These are phyloP conservation scores for Dissophora globulifera DNA, from an alignment of 192 early-diverging fungal genomes.

Conservation along the genomic window DNA sequence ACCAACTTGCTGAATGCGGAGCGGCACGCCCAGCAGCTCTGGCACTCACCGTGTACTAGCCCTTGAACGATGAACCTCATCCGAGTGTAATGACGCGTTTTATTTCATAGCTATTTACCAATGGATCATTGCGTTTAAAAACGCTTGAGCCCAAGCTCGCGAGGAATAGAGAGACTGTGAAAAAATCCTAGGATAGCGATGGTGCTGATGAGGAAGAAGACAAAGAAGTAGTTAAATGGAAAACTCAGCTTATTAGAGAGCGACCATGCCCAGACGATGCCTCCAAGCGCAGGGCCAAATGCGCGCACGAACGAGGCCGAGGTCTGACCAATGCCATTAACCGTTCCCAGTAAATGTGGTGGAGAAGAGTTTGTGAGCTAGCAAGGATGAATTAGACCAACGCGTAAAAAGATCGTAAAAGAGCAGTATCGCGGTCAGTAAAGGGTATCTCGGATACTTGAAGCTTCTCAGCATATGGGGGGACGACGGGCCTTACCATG, in stretches of 20 bases:
- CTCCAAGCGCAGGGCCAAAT: conserved; percentile 65
- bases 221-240: conserved; percentile 67
- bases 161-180: conserved; percentile 51
- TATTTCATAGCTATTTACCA: not conserved
- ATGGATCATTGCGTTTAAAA: not conserved
- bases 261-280: conserved; percentile 66
- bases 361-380: conserved; percentile 67
- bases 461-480: no score
- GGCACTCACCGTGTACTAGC: no score
- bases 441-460: no score
- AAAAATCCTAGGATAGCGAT: conserved; percentile 52
- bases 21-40: no score
- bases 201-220: conserved; percentile 59
- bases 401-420: not conserved
- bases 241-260: conserved; percentile 55
- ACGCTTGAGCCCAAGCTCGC: conserved; percentile 5
- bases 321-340: conserved; percentile 69
- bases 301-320: conserved; percentile 58
- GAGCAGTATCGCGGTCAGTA: no score
- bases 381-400: no score
- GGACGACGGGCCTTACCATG: conserved; percentile 67
- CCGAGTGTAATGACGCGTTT: no score
- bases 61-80: no score
- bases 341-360: conserved; percentile 58
- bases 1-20: no score